These are phyloP conservation scores for Taphrina confusa DNA, from an alignment of 1,139 yeast genomes.

Conservation along the genomic window DNA sequence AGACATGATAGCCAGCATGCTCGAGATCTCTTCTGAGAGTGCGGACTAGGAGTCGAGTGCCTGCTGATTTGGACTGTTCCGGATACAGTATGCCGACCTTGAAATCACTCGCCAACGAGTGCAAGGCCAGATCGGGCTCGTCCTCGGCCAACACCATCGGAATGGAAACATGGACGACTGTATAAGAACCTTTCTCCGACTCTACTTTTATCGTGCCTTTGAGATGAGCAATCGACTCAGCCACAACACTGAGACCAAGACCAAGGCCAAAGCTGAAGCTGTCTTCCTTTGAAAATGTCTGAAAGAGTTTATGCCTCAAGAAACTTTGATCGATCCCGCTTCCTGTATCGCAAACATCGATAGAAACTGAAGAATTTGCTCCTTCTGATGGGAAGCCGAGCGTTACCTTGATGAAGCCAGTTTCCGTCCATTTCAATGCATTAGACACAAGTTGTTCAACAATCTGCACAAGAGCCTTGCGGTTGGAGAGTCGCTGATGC, in stretches of 20 bases:
- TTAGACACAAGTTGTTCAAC: constrained; percentile 8
- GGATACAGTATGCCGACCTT: neutral
- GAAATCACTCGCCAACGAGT: neutral
- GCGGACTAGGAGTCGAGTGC: neutral
- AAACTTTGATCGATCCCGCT: constrained; percentile 84
- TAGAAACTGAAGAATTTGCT: neutral
- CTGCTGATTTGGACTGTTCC: neutral
- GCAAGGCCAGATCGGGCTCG: neutral
- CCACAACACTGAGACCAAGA: constrained; percentile 21
- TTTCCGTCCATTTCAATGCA: constrained; percentile 7
- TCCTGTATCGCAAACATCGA: constrained; percentile 66
- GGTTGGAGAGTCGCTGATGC: neutral
- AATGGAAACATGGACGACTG: constrained; percentile 5
- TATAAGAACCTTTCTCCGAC: constrained; percentile 11
- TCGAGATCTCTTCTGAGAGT: neutral
- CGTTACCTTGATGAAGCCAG: constrained; percentile 3
- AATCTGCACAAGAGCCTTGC: neutral
- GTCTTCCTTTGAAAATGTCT: constrained; percentile 88
- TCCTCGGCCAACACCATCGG: neutral
- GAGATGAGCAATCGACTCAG: constrained; percentile 7
- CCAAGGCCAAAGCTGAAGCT: constrained; percentile 67
- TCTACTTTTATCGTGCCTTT: constrained; percentile 11
- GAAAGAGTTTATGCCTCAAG: constrained; percentile 67
- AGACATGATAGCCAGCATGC: neutral
- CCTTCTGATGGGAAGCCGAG: neutral